A percentile compares a stretch with the other conserved stretches of the same genome.
Conservation (phyloP, 352 stramenopile species). For the Globisporangium cederbergense region DNA sequence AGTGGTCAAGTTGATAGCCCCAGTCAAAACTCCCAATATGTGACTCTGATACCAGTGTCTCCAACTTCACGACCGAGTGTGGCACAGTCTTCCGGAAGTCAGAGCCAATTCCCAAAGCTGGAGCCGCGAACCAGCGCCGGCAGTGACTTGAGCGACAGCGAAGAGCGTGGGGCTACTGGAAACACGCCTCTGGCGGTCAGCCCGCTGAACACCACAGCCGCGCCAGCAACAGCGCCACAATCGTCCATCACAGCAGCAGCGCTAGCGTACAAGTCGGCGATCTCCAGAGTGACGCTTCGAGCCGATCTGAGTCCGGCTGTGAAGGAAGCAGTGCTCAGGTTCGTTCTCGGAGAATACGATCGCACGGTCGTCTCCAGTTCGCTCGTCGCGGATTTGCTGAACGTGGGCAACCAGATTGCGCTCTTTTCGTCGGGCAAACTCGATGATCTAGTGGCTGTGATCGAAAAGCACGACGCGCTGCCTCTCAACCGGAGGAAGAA, state of each 20-base stretch:
- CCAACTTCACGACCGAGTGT: neutral
- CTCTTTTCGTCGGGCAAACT: neutral
- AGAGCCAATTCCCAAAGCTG: slow-evolving; percentile 3
- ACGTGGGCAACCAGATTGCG: neutral
- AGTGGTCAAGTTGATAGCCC: too few relatives aligned
- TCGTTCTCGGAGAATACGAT: neutral
- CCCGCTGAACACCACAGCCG: neutral
- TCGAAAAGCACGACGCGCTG: neutral
- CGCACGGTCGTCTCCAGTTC: neutral
- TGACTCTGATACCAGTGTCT: neutral
- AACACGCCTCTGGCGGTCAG: neutral
- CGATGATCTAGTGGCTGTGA: neutral
- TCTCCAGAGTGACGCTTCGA: neutral
- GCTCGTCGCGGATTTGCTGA: neutral
- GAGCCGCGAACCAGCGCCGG: neutral
- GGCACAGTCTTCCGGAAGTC: neutral
- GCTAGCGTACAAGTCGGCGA: slow-evolving; percentile 1
- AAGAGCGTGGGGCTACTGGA: neutral
- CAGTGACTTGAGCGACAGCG: neutral
- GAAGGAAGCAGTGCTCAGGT: neutral
- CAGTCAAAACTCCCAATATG: neutral
- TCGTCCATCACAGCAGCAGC: neutral
- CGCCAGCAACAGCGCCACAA: neutral
- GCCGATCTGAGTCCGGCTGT: neutral
- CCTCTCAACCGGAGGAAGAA: neutral